Conservation (phyloP, 2,329 filamentous ascomycete species). For the Huntiella decipiens region DNA sequence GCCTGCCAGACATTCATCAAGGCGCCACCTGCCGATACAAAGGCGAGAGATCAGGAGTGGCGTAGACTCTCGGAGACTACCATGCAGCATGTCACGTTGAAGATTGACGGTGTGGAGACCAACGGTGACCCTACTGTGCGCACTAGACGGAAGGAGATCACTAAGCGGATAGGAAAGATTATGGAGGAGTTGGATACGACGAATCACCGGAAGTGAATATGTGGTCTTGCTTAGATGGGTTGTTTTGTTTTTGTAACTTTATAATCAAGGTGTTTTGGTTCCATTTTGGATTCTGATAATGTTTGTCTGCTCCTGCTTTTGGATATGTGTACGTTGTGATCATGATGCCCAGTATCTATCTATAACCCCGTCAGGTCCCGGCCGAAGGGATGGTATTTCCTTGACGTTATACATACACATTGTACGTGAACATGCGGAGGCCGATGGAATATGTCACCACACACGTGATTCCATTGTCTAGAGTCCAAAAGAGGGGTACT, state of each 20-base stretch:
- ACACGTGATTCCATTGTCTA: too few species aligned
- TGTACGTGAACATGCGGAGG: too few species aligned
- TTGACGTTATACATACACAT: too few species aligned
- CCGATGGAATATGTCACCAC: too few species aligned
- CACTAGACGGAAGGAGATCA: conserved; percentile 48
- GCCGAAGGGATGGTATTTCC: too few species aligned
- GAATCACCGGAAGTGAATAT: conserved; percentile 13
- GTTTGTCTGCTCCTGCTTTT: too few species aligned
- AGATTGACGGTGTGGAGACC: conserved; percentile 58
- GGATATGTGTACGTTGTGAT: too few species aligned
- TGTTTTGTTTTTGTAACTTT: neutral
- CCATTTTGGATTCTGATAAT: too few species aligned
- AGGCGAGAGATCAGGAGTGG: conserved; percentile 56
- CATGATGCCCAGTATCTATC: too few species aligned
- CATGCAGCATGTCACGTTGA: conserved; percentile 56
- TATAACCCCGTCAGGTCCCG: too few species aligned
- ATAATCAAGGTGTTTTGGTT: too few species aligned
- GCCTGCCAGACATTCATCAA: conserved; percentile 41
- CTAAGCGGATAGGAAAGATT: conserved; percentile 50
- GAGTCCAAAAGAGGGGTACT: conserved; percentile 1
- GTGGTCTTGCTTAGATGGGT: neutral
- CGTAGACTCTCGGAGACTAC: conserved; percentile 57
- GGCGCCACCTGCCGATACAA: conserved; percentile 43
- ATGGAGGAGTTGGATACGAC: conserved; percentile 43
- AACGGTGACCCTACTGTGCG: conserved; percentile 49